phyloP scores from a whole-genome alignment of 306 rosid genomes.

The Prinsepia uniflora region DNA sequence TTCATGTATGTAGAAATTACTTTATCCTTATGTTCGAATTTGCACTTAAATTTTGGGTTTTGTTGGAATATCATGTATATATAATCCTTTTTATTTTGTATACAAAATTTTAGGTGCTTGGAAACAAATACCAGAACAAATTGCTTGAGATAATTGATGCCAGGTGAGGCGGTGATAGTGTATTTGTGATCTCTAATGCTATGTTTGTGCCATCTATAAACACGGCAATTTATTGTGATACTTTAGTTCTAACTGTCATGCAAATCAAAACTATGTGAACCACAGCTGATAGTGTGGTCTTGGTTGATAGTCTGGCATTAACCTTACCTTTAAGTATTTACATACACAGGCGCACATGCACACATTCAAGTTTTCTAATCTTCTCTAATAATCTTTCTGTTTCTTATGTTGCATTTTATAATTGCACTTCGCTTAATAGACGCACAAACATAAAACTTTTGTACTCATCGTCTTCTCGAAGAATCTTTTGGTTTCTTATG shows the following conservation, averaged over 20 bases:
- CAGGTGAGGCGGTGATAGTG: conserved; percentile 47
- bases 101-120: conserved; percentile 64
- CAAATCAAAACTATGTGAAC: not conserved
- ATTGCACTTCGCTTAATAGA: conserved; percentile 15
- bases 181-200: not conserved
- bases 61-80: conserved; percentile 14
- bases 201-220: conserved; percentile 11
- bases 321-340: not conserved
- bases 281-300: not conserved
- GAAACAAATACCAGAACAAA: conserved; percentile 90
- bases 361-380: not conserved
- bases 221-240: not conserved
- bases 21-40: conserved; percentile 12
- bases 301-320: not conserved
- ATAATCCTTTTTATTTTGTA: not conserved
- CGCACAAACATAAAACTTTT: too few species aligned
- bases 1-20: conserved; percentile 57
- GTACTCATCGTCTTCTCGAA: not conserved
- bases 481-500: not conserved
- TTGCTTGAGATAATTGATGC: conserved; percentile 86
- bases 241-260: not conserved
- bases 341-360: not conserved
- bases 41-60: not conserved
- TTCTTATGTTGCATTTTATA: conserved; percentile 3
- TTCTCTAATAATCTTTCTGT: not conserved